phyloP scores from a whole-genome alignment of 2,329 filamentous ascomycete species.

The Leptographium flavum region DNA sequence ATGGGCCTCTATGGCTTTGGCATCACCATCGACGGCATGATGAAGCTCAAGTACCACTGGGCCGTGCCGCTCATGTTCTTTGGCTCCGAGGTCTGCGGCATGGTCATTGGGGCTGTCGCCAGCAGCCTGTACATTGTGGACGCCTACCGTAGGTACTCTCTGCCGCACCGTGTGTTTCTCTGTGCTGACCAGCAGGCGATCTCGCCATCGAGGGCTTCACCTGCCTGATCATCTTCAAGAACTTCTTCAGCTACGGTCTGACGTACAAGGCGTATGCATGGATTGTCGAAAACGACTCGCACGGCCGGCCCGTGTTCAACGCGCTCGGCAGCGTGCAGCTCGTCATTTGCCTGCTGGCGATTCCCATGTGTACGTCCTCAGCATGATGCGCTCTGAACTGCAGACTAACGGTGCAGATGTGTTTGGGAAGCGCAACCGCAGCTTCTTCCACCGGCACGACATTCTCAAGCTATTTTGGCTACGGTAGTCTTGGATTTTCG shows the following conservation, averaged over 20 bases:
- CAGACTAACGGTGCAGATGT: slow-evolving; percentile 39
- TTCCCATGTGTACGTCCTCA: slow-evolving; percentile 58
- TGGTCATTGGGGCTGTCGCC: slow-evolving; percentile 83
- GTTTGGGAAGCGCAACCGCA: slow-evolving; percentile 63
- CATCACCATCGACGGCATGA: slow-evolving; percentile 50
- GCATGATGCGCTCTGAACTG: neutral
- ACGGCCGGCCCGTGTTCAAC: slow-evolving; percentile 42
- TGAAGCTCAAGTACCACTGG: slow-evolving; percentile 47
- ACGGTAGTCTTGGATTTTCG: neutral
- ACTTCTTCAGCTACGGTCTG: slow-evolving; percentile 76
- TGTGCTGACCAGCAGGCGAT: slow-evolving; percentile 36
- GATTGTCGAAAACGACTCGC: slow-evolving; percentile 53
- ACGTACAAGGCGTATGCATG: slow-evolving; percentile 78
- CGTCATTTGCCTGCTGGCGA: slow-evolving; percentile 55
- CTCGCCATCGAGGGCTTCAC: slow-evolving; percentile 82
- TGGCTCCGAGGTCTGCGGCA: slow-evolving; percentile 68
- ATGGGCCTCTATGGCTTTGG: slow-evolving; percentile 78
- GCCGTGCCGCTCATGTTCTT: slow-evolving; percentile 70
- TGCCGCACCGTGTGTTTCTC: neutral
- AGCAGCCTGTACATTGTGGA: slow-evolving; percentile 83
- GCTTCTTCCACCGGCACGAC: slow-evolving; percentile 63
- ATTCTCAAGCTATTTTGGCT: slow-evolving; percentile 35
- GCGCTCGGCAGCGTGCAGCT: slow-evolving; percentile 65
- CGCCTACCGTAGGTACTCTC: slow-evolving; percentile 54
- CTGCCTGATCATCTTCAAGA: slow-evolving; percentile 84